Evolutionary conservation across 148 eudicot genomes (phyloP).

Genomic region (Oxyria digyna): DNA sequence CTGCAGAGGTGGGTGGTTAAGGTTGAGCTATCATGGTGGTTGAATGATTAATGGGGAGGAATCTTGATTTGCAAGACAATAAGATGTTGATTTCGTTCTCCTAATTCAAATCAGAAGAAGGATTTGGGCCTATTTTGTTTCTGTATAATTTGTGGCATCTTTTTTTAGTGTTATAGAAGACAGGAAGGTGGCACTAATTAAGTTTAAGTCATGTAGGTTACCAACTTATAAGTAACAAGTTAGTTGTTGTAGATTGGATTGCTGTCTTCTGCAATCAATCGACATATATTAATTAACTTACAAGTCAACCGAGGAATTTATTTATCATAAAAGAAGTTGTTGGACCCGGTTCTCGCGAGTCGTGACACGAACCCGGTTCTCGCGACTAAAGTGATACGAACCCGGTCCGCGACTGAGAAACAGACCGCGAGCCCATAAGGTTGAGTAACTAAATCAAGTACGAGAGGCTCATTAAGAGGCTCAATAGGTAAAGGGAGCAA

Average conservation of each 20-base stretch:
- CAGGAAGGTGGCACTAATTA: not conserved
- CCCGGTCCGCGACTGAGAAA: too few relatives aligned
- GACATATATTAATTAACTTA: not conserved
- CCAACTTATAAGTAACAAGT: not conserved
- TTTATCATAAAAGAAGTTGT: too few relatives aligned
- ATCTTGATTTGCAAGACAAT: constrained; percentile 21
- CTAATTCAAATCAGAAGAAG: not conserved
- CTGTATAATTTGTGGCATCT: not conserved
- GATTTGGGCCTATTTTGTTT: not conserved
- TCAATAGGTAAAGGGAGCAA: too few relatives aligned
- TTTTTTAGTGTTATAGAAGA: constrained; percentile 4
- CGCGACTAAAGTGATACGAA: too few relatives aligned
- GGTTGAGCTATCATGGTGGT: constrained; percentile 25
- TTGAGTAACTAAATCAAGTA: too few relatives aligned
- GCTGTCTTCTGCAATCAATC: not conserved
- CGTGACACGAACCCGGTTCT: too few relatives aligned
- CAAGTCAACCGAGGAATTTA: not conserved
- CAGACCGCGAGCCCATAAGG: too few relatives aligned
- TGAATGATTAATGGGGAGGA: not conserved
- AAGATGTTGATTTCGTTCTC: not conserved
- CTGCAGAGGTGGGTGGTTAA: constrained; percentile 19
- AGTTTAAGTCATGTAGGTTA: not conserved
- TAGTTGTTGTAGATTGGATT: not conserved
- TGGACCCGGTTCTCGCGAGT: too few relatives aligned
- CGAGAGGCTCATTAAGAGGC: too few relatives aligned